Conservation (phyloP, 495 filamentous ascomycete species). For the Penicillium odoratum region DNA sequence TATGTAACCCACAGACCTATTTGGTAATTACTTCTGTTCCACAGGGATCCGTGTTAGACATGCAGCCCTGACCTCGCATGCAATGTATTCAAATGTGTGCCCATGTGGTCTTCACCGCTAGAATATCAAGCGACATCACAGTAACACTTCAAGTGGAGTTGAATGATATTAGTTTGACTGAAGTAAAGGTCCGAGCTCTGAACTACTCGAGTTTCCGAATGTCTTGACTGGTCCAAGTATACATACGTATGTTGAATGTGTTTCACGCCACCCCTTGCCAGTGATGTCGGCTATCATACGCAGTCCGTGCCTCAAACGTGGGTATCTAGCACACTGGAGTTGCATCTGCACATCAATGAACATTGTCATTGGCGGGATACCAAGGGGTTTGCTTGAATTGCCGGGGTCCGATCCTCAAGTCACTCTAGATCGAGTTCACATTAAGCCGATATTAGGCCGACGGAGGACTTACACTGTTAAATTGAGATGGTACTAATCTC, state of each 20-base stretch:
- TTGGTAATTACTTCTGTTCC: not conserved
- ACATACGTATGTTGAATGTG: not conserved
- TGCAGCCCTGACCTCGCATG: not conserved
- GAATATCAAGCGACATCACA: not conserved
- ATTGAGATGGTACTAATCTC: not conserved
- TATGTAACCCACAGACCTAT: not conserved
- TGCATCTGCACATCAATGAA: not conserved
- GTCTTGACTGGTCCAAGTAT: not conserved
- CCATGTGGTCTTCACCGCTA: not conserved
- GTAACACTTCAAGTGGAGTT: not conserved
- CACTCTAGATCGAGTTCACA: not conserved
- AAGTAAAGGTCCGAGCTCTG: not conserved
- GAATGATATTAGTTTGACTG: not conserved
- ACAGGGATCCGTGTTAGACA: not conserved
- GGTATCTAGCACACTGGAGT: not conserved
- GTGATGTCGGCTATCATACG: constrained; percentile 2
- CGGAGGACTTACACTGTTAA: not conserved
- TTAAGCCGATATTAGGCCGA: constrained; percentile 1
- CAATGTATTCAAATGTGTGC: not conserved
- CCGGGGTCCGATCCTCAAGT: not conserved
- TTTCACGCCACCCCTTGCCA: not conserved
- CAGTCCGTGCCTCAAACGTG: constrained; percentile 9
- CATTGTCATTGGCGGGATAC: constrained; percentile 3
- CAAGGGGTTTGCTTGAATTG: not conserved
- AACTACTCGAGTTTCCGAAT: not conserved